These are phyloP conservation scores for Arabis alpina DNA, from an alignment of 345 rosid genomes.

Conservation along the genomic window DNA sequence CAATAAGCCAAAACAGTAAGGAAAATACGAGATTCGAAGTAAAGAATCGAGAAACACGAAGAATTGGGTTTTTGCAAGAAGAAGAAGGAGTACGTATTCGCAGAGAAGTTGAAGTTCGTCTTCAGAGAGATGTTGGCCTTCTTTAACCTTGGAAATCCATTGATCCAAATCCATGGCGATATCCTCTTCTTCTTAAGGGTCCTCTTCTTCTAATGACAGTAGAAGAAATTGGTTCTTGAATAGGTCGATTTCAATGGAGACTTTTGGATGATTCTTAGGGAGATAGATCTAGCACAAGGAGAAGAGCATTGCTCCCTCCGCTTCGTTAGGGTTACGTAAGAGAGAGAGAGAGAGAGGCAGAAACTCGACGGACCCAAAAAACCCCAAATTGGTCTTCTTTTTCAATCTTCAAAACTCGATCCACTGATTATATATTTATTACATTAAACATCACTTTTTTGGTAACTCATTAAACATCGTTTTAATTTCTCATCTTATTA, in stretches of 20 bases:
- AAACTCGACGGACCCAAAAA: conserved; percentile 34
- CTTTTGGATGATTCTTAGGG: conserved; percentile 17
- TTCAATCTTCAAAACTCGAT: conserved; percentile 28
- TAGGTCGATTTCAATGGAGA: conserved; percentile 26
- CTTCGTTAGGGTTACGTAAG: conserved; percentile 43
- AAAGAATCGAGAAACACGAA: not conserved
- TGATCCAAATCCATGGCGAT: conserved; percentile 93
- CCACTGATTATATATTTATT: not conserved
- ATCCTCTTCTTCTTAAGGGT: too few species aligned
- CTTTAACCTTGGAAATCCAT: conserved; percentile 97
- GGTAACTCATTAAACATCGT: not conserved
- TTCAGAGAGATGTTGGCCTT: conserved; percentile 88
- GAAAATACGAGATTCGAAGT: conserved; percentile 10
- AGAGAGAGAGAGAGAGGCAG: not conserved
- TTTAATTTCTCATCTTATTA: not conserved
- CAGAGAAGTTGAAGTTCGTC: conserved; percentile 99
- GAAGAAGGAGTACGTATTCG: conserved; percentile 65
- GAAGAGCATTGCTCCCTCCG: conserved; percentile 40
- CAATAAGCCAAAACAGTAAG: conserved; percentile 2
- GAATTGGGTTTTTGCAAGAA: conserved; percentile 1
- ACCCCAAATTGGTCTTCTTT: conserved; percentile 40
- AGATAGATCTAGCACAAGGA: conserved; percentile 43
- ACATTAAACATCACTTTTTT: conserved; percentile 17
- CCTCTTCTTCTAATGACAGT: too few species aligned
- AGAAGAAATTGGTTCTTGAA: not conserved